These are phyloP conservation scores for Didymella segeticola DNA, from an alignment of 2,329 filamentous ascomycete genomes.

Conservation along the genomic window DNA sequence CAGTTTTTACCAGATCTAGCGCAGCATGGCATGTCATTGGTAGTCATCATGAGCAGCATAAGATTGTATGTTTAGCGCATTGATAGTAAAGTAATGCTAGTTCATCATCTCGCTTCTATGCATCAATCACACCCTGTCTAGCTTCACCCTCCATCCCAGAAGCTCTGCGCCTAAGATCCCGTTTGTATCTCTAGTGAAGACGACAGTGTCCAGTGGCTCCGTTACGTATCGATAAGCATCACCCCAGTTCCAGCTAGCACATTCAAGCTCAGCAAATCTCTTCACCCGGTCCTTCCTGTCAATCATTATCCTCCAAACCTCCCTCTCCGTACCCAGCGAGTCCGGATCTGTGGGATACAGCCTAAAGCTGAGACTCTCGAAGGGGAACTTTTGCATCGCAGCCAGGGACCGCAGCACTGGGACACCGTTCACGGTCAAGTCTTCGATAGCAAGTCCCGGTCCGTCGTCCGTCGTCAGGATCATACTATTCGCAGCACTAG, in stretches of 20 bases:
- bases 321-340: slow-evolving; percentile 16
- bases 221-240: slow-evolving; percentile 28
- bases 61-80: not conserved
- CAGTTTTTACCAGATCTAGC: not conserved
- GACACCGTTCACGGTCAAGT: slow-evolving; percentile 25
- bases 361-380: slow-evolving; percentile 24
- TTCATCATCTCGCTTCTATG: not conserved
- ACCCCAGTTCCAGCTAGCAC: slow-evolving; percentile 29
- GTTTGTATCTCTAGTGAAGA: slow-evolving; percentile 18
- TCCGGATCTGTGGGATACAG: slow-evolving; percentile 33
- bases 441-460: slow-evolving; percentile 28
- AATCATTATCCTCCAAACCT: slow-evolving; percentile 28
- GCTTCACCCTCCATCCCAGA: slow-evolving; percentile 22
- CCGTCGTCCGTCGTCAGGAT: slow-evolving; percentile 28
- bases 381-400: slow-evolving; percentile 4
- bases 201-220: slow-evolving; percentile 28
- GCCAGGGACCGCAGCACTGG: slow-evolving; percentile 24
- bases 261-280: slow-evolving; percentile 29
- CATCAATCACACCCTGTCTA: slow-evolving; percentile 7
- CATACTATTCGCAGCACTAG: slow-evolving; percentile 6
- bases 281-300: slow-evolving; percentile 17
- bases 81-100: slow-evolving; percentile 1
- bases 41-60: not conserved
- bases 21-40: not conserved
- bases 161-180: slow-evolving; percentile 20